Conservation (phyloP, 2,329 filamentous ascomycete species). For the Pseudopithomyces maydicus region DNA sequence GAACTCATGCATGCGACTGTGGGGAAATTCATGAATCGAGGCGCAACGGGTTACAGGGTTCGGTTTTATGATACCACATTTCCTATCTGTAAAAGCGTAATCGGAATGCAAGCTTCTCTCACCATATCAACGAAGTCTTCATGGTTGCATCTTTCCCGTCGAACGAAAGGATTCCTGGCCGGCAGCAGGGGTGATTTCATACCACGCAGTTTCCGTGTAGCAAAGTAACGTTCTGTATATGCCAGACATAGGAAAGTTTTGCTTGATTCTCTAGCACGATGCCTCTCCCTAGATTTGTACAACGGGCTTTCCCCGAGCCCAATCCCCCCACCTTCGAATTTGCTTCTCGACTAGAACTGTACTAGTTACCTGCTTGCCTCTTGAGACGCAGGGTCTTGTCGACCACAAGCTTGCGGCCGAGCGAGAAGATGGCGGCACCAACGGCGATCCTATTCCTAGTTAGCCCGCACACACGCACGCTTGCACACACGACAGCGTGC, state of each 20-base stretch:
- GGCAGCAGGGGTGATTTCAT: background rate
- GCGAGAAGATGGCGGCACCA: constrained; percentile 79
- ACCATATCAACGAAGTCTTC: background rate
- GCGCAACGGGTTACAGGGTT: constrained; percentile 3
- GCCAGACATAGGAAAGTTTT: constrained; percentile 30
- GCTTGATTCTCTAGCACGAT: constrained; percentile 23
- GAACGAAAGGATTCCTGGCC: background rate
- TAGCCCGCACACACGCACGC: constrained; percentile 22
- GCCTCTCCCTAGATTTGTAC: constrained; percentile 22
- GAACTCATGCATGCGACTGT: background rate
- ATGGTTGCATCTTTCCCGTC: no score
- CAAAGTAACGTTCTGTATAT: background rate
- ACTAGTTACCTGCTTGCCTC: constrained; percentile 60
- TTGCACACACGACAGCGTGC: background rate
- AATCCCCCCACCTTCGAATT: constrained; percentile 14
- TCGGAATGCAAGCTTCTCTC: background rate
- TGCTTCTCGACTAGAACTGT: constrained; percentile 9
- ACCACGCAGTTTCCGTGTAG: background rate
- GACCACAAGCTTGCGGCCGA: constrained; percentile 77
- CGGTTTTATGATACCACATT: constrained; percentile 11
- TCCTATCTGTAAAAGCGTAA: background rate
- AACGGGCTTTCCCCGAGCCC: constrained; percentile 9
- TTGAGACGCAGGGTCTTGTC: constrained; percentile 92
- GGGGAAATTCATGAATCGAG: background rate
- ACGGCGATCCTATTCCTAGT: constrained; percentile 63